Percentiles rank a stretch among this genome's conserved stretches.
These are phyloP conservation scores for Penicillium griseofulvum DNA, from an alignment of 2,329 filamentous ascomycete species.

Conservation along the genomic window DNA sequence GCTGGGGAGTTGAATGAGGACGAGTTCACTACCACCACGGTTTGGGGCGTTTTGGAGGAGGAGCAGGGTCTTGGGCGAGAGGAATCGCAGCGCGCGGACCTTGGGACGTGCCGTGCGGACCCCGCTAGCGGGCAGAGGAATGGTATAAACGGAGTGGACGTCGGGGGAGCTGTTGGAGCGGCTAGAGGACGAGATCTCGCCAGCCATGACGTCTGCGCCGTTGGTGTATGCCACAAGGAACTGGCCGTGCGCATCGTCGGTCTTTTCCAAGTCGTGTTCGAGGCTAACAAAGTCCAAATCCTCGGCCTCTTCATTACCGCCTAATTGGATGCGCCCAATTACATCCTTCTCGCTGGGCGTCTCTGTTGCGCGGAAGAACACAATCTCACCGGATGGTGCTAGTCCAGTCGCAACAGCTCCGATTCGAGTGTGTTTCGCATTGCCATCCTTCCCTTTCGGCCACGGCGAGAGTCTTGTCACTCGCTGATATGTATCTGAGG, in stretches of 20 bases:
- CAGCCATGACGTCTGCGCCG: constrained; percentile 69
- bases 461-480: constrained; percentile 57
- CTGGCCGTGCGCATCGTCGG: constrained; percentile 26
- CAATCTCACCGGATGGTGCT: constrained; percentile 71
- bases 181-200: constrained; percentile 56
- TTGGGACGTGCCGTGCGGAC: constrained; percentile 44
- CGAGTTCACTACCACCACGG: constrained; percentile 55
- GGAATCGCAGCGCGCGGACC: constrained; percentile 56
- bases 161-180: constrained; percentile 42
- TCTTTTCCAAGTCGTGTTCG: constrained; percentile 22
- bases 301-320: constrained; percentile 52
- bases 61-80: constrained; percentile 53
- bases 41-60: constrained; percentile 57
- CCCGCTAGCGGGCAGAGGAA: constrained; percentile 39
- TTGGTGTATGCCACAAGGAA: constrained; percentile 78
- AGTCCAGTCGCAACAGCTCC: constrained; percentile 78
- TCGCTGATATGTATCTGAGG: constrained; percentile 58
- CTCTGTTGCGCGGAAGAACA: constrained; percentile 69
- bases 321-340: constrained; percentile 53
- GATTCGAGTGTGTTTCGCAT: constrained; percentile 58
- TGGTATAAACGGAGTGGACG: constrained; percentile 39
- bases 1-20: constrained; percentile 43
- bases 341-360: constrained; percentile 53
- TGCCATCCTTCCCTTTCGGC: constrained; percentile 33
- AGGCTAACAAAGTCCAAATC: constrained; percentile 44